Conservation (phyloP, 345 rosid species). For the Trapa bicornis region DNA sequence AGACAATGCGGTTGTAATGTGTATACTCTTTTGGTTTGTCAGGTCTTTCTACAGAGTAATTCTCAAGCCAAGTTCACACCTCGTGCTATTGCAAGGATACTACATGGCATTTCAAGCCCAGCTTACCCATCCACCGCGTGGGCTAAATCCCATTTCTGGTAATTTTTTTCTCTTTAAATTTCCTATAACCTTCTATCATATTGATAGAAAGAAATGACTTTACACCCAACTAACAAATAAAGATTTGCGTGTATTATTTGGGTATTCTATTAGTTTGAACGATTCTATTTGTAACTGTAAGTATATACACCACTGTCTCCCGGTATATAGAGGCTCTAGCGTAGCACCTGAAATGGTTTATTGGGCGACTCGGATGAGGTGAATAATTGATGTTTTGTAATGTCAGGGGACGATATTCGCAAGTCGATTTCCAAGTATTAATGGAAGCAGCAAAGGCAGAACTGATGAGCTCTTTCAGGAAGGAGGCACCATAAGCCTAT, state of each 20-base stretch:
- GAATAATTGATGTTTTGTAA: slow-evolving; percentile 2
- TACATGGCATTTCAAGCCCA: slow-evolving; percentile 92
- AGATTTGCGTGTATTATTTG: not conserved
- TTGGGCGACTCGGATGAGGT: slow-evolving; percentile 1
- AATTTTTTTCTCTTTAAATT: slow-evolving; percentile 7
- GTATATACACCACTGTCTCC: not conserved
- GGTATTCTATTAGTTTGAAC: not conserved
- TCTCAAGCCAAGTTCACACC: slow-evolving; percentile 78
- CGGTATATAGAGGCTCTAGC: not conserved
- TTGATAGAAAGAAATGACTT: not conserved
- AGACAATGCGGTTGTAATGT: not conserved
- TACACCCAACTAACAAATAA: not conserved
- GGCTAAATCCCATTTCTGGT: slow-evolving; percentile 96
- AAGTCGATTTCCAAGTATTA: slow-evolving; percentile 49
- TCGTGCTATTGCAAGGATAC: slow-evolving; percentile 81
- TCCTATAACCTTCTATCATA: not conserved
- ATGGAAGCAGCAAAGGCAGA: slow-evolving; percentile 83
- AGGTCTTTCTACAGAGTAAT: slow-evolving; percentile 87
- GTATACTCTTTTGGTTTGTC: slow-evolving; percentile 15
- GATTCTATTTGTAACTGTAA: not conserved
- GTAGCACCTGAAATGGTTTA: not conserved
- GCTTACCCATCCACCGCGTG: slow-evolving; percentile 66
- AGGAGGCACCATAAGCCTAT: slow-evolving; percentile 11
- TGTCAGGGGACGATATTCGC: slow-evolving; percentile 71
- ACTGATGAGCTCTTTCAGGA: slow-evolving; percentile 38